A percentile compares a stretch with the other conserved stretches of the same genome.
Conservation (phyloP, 768 basidiomycete species). For the Cubamyces lactineus region DNA sequence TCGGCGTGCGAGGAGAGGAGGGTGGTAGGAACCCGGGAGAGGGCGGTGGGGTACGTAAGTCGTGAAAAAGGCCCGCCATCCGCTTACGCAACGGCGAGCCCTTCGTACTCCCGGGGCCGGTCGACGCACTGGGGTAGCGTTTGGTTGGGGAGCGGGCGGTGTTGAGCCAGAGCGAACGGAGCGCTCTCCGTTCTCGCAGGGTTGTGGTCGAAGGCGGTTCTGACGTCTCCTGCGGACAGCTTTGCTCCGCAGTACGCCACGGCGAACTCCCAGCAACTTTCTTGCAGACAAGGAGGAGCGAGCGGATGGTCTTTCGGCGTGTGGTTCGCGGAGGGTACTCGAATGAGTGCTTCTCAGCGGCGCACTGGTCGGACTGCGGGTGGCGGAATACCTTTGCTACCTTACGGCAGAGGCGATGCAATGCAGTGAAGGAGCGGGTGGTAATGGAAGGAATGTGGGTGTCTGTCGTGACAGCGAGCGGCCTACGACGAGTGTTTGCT, state of each 20-base stretch:
- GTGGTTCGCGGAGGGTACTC: not conserved
- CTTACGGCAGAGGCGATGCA: not conserved
- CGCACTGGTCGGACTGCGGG: not conserved
- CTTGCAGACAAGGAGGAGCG: slow-evolving; percentile 23
- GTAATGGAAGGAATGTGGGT: slow-evolving; percentile 7
- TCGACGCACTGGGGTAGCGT: slow-evolving; percentile 8
- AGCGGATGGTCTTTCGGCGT: slow-evolving; percentile 5
- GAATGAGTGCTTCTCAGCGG: not conserved
- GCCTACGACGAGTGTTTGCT: not conserved
- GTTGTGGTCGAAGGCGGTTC: not conserved
- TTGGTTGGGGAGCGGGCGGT: slow-evolving; percentile 3
- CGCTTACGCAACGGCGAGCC: slow-evolving; percentile 19
- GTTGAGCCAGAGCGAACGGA: slow-evolving; percentile 17
- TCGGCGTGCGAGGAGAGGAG: not conserved
- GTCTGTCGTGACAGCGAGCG: not conserved
- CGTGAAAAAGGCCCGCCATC: slow-evolving; percentile 27
- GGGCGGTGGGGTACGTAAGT: not conserved
- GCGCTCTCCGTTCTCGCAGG: slow-evolving; percentile 17
- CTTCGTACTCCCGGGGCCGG: not conserved
- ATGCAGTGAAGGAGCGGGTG: slow-evolving; percentile 9
- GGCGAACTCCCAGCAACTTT: not conserved
- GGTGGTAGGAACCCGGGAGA: slow-evolving; percentile 10
- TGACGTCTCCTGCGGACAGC: no score
- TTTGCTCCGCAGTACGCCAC: no score
- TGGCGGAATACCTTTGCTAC: not conserved